These are phyloP conservation scores for Macadamia tetraphylla DNA, from an alignment of 164 flowering plant species.

Conservation along the genomic window DNA sequence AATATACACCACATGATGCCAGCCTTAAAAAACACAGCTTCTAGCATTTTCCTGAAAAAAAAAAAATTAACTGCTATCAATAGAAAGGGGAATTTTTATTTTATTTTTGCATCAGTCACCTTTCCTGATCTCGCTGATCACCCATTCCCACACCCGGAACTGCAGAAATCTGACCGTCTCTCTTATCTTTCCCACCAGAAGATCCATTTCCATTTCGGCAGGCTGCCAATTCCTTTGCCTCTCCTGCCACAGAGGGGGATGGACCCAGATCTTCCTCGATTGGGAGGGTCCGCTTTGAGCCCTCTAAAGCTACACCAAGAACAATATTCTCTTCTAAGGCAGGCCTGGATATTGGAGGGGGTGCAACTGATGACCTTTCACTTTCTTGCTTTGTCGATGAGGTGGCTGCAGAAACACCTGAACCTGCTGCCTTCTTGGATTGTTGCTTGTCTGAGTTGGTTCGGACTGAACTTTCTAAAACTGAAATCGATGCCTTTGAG, in stretches of 20 bases:
- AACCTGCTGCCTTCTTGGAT: not conserved
- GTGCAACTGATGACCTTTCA: conserved; percentile 23
- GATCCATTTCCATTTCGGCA: conserved; percentile 33
- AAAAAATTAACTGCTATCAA: not conserved
- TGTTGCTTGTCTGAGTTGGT: not conserved
- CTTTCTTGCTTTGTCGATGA: conserved; percentile 26
- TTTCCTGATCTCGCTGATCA: conserved; percentile 30
- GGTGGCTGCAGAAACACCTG: not conserved
- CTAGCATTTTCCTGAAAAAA: conserved; percentile 8
- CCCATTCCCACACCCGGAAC: conserved; percentile 21
- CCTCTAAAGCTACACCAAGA: conserved; percentile 75
- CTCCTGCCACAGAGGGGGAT: conserved; percentile 22
- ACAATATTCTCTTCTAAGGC: conserved; percentile 65
- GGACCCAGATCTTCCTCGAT: conserved; percentile 60
- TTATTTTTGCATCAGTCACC: conserved; percentile 6
- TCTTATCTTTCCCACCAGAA: conserved; percentile 38
- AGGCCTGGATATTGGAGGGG: conserved; percentile 25
- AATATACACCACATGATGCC: conserved; percentile 12
- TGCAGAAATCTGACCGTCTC: conserved; percentile 28
- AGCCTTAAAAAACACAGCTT: conserved; percentile 20
- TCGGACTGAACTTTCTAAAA: not conserved
- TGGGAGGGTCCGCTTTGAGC: conserved; percentile 70
- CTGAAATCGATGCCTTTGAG: not conserved
- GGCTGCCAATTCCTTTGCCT: conserved; percentile 52
- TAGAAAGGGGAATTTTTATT: not conserved